Percentiles rank a stretch among this genome's conserved stretches.
phyloP scores from a whole-genome alignment of 345 rosid genomes.

The Cardiospermum halicacabum region DNA sequence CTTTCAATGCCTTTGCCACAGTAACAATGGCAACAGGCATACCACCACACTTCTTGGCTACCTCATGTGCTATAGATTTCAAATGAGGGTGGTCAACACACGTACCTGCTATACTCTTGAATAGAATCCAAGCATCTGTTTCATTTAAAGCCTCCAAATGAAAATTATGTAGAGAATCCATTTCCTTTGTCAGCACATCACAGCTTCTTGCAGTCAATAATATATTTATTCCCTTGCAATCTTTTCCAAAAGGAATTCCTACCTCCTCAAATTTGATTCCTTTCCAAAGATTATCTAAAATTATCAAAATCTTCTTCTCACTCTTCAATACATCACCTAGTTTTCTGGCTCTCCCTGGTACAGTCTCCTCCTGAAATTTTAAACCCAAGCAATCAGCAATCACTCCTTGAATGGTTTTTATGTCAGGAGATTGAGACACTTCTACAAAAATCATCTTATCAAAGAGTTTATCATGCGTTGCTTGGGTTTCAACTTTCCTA shows the following conservation, averaged over 20 bases:
- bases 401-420: background rate
- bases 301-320: slow-evolving; percentile 1
- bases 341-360: background rate
- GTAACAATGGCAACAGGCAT: slow-evolving; percentile 9
- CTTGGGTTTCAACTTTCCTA: slow-evolving; percentile 8
- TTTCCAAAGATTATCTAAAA: slow-evolving; percentile 9
- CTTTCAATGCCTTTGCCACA: background rate
- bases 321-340: background rate
- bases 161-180: background rate
- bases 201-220: background rate
- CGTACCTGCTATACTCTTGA: background rate
- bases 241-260: slow-evolving; percentile 3
- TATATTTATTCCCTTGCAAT: background rate
- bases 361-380: background rate
- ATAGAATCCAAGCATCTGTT: slow-evolving; percentile 8
- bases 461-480: slow-evolving; percentile 8
- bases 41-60: slow-evolving; percentile 6
- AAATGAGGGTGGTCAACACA: background rate
- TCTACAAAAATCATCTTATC: slow-evolving; percentile 6
- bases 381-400: slow-evolving; percentile 1
- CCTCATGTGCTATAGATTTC: background rate
- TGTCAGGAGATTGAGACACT: background rate
- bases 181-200: background rate
- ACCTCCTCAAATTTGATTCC: background rate
- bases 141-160: background rate